Evolutionary conservation across 441 rosid species (phyloP).

Genomic region (California macrophylla): DNA sequence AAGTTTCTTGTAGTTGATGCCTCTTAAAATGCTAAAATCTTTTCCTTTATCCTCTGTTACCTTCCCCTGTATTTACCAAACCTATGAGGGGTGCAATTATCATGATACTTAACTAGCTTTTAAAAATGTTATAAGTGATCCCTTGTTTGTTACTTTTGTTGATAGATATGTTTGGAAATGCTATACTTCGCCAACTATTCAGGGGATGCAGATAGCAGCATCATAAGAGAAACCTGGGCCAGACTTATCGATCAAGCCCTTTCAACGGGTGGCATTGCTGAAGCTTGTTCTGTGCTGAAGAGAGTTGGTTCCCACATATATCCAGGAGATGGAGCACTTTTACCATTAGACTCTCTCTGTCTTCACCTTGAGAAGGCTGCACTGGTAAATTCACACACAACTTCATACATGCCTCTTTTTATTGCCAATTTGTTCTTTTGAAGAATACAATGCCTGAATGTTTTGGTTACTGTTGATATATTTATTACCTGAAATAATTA

Average conservation of each 20-base stretch:
- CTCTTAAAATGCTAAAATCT: background rate
- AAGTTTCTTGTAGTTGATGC: background rate
- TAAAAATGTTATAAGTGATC: background rate
- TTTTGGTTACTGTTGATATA: background rate
- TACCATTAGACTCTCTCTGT: conserved; percentile 75
- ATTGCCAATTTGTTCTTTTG: background rate
- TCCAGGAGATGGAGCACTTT: conserved; percentile 87
- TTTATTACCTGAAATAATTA: background rate
- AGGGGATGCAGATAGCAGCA: conserved; percentile 85
- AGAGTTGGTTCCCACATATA: conserved; percentile 72
- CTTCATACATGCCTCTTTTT: conserved; percentile 4
- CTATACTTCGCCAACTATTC: conserved; percentile 87
- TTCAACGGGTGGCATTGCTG: conserved; percentile 77
- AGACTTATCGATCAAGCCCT: conserved; percentile 86
- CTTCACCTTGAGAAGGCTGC: conserved; percentile 96
- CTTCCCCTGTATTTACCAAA: no score
- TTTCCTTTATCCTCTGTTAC: background rate
- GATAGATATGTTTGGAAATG: conserved; percentile 81
- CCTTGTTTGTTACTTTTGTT: conserved; percentile 22
- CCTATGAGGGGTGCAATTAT: no score
- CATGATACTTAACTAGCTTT: background rate
- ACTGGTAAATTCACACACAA: conserved; percentile 35
- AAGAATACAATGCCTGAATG: background rate
- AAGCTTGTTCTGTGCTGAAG: conserved; percentile 81
- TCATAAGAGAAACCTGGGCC: conserved; percentile 90